Conservation (phyloP, 345 rosid species). For the Salix caprea region DNA sequence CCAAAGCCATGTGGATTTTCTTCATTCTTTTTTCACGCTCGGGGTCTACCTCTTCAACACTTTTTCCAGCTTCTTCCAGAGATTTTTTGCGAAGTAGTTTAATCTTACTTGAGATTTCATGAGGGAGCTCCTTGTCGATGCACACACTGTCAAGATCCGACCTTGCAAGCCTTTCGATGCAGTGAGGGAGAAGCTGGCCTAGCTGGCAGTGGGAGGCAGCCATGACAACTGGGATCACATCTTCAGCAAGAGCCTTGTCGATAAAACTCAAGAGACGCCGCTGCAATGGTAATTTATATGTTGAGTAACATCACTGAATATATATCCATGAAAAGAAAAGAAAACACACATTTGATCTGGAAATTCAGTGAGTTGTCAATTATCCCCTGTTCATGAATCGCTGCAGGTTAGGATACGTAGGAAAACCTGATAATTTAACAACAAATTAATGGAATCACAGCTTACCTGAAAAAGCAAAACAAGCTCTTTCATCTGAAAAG, state of each 20-base stretch:
- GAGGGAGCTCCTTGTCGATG: background rate
- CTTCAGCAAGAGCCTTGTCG: slow-evolving; percentile 36
- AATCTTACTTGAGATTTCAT: background rate
- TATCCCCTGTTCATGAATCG: background rate
- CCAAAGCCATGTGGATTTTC: background rate
- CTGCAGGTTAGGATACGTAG: background rate
- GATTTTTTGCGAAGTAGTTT: background rate
- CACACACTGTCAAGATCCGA: background rate
- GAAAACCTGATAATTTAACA: background rate
- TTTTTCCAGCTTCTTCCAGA: background rate
- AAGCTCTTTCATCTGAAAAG: slow-evolving; percentile 39
- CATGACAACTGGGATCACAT: slow-evolving; percentile 36
- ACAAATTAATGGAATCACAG: background rate
- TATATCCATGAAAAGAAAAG: background rate
- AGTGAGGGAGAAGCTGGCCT: background rate
- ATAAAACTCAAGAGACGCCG: slow-evolving; percentile 36
- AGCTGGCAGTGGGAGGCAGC: slow-evolving; percentile 21
- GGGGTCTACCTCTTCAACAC: background rate
- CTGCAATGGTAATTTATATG: slow-evolving; percentile 22
- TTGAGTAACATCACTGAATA: background rate
- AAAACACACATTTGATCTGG: background rate
- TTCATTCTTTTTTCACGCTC: background rate
- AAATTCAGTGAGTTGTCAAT: background rate
- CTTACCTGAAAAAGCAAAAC: slow-evolving; percentile 42
- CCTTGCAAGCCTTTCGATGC: background rate